Base-by-base conservation (phyloP, 768 basidiomycete species). In the Harrya chromipes region DNA sequence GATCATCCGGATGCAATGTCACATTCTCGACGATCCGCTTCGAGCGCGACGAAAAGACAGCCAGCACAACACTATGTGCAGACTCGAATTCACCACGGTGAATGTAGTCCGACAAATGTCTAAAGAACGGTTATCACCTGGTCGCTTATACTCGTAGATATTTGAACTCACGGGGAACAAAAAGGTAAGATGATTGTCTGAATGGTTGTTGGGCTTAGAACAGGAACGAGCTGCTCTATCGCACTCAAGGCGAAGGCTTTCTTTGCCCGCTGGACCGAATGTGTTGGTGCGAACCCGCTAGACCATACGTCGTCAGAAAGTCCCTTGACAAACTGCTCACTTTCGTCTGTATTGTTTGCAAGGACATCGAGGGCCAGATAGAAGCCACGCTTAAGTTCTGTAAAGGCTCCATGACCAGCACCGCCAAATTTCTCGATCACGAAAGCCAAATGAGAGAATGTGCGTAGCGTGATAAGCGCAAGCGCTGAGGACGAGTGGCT, bases 1-100 rank as follows among this genome's bases (percentile, higher is more conserved):
- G 52, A 33, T 54, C 48, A 49, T 58, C 47, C n/a, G 14, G 19
- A 16, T 19, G 33, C 33, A 55, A 23, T 8, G 49, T 40, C 5
- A 40, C 24, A 19, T 45, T 49, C 45, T 63, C 49, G 8, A 46
- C 54, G 21, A 57, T 40, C 17, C 64, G 68, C 53, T 79, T 75
- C 0, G 82, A 79, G 57, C 79, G 75, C 24, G 81, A 74, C 10
- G 85, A 78, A 60, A 91, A 85, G 35, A 90, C 73, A 4, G 90
- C 77, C 13, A 94, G 72, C 31, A 94, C 70, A 23, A 89, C 87
- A 9, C 91, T 93, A 63, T 94, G 92, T 1, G 90, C 83, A 0
- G 89, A 86, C 64, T 94, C 91, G 58, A 83, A 94, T n/a, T 82
- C 82, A 55, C 92, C 87, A 29, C 86, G 81, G 55, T 88, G 74